Base-by-base conservation (phyloP, 192 early-diverging fungal species). In the Coemansia sp. region DNA sequence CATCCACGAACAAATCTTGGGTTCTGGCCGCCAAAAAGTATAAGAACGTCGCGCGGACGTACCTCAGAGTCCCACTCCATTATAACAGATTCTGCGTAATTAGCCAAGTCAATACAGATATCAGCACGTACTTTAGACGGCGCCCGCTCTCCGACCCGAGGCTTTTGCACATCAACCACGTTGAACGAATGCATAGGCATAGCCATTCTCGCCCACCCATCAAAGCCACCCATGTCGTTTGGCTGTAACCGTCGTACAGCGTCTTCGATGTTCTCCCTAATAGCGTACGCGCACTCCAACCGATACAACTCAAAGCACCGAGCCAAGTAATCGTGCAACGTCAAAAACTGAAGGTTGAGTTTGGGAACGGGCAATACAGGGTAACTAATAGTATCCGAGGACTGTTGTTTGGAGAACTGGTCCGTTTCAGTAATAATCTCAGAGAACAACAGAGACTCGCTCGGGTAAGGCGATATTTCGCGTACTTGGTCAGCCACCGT, bases 201-300 rank as follows among this genome's bases (percentile, higher is more conserved):
- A 0, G 93, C 98, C 91, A 97, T 98, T 44, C 95, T 82, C 9
- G 94, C 90, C 96, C 97, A 98, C 34, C 98, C 97, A 2, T 75
- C 76, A 80, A 97, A 99, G n/a, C 86, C 84, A 0, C 91, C 95
- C 0, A 64, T 61, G 39, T 87, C 82, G 0, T 81, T 64, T 3
- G 98, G 96, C n/a, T 83, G 83, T 43, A 98, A 71, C 22, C 97
- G 86, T 9, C 84, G 83, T 7, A 96, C 90, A 0, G 90, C 94
- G 69, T 98, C 97, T 66, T 94, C 89, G 22, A 99, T 76, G 71
- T 95, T 92, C 65, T 94, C 88, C 39, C 94, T 85, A 55, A 99
- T 92, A 50, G 89, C 93, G 63, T 87, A 91, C 2, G 89, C 88
- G 45, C 85, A 87, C 70, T 99, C 98, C 20, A 94, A 66, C 8